These are phyloP conservation scores for Cercis canadensis DNA, from an alignment of 306 rosid species.

Conservation along the genomic window DNA sequence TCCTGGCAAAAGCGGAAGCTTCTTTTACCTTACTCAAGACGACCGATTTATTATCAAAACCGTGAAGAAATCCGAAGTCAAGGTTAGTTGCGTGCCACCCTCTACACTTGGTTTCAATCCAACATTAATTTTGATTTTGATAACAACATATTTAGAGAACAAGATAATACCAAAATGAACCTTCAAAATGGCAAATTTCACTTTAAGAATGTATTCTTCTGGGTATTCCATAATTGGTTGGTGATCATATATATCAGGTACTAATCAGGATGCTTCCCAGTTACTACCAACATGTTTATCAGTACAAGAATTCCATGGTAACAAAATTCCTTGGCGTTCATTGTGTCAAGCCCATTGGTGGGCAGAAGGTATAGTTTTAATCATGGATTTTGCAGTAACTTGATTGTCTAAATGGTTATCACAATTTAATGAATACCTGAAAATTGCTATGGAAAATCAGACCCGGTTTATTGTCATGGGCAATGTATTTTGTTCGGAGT, in stretches of 20 bases:
- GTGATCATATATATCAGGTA: slow-evolving; percentile 51
- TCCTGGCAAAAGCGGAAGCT: slow-evolving; percentile 65
- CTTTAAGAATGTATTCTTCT: slow-evolving; percentile 28
- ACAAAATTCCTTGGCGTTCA: slow-evolving; percentile 62
- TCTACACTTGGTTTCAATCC: slow-evolving; percentile 22
- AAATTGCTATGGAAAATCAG: slow-evolving; percentile 39
- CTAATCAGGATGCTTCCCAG: slow-evolving; percentile 62
- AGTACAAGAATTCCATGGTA: slow-evolving; percentile 57
- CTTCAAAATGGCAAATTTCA: background rate
- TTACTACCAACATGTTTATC: slow-evolving; percentile 57
- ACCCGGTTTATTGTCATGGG: slow-evolving; percentile 63
- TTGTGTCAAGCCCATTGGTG: slow-evolving; percentile 62
- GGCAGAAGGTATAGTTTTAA: slow-evolving; percentile 51
- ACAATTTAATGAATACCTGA: background rate
- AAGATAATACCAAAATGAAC: background rate
- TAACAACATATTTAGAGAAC: background rate
- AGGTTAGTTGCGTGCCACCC: slow-evolving; percentile 47
- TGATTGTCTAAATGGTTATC: slow-evolving; percentile 20
- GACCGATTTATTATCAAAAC: slow-evolving; percentile 60
- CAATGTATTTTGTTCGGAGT: slow-evolving; percentile 60
- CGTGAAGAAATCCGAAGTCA: slow-evolving; percentile 65
- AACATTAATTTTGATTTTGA: slow-evolving; percentile 11
- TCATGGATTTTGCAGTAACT: slow-evolving; percentile 12
- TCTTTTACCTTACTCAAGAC: slow-evolving; percentile 62
- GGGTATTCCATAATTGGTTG: slow-evolving; percentile 38